Evolutionary conservation across 2,329 filamentous ascomycete genomes (phyloP).

Genomic region (Ophiostoma sp.): DNA sequence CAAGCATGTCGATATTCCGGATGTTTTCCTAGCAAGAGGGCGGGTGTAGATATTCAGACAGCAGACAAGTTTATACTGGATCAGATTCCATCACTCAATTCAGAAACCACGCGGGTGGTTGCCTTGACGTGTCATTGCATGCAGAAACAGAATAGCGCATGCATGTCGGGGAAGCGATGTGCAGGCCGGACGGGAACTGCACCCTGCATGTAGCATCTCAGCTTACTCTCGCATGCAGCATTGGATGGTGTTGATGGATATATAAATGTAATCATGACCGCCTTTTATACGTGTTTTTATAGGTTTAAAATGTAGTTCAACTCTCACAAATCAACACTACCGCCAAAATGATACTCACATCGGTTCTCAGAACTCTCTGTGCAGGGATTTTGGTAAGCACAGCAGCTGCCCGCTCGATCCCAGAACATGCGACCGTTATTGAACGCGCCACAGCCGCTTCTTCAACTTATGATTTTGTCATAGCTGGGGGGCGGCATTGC

Average conservation of each 20-base stretch:
- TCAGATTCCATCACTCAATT: neutral
- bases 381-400: neutral
- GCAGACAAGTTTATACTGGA: neutral
- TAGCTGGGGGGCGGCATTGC: neutral
- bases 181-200: neutral
- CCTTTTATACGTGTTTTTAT: neutral
- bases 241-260: neutral
- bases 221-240: neutral
- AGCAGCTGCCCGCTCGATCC: neutral
- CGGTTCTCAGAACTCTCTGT: neutral
- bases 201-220: neutral
- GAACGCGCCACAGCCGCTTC: neutral
- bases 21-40: conserved; percentile 35
- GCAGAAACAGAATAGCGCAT: neutral
- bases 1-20: conserved; percentile 42
- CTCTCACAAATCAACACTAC: neutral
- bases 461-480: neutral
- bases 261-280: neutral
- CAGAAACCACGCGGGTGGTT: no score
- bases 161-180: neutral
- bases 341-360: neutral
- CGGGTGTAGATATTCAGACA: neutral
- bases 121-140: neutral
- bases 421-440: neutral
- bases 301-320: no score